Percentiles rank a stretch among this genome's conserved stretches.
Conservation (phyloP, 2,329 filamentous ascomycete species). For the Pseudogymnoascus sp. region DNA sequence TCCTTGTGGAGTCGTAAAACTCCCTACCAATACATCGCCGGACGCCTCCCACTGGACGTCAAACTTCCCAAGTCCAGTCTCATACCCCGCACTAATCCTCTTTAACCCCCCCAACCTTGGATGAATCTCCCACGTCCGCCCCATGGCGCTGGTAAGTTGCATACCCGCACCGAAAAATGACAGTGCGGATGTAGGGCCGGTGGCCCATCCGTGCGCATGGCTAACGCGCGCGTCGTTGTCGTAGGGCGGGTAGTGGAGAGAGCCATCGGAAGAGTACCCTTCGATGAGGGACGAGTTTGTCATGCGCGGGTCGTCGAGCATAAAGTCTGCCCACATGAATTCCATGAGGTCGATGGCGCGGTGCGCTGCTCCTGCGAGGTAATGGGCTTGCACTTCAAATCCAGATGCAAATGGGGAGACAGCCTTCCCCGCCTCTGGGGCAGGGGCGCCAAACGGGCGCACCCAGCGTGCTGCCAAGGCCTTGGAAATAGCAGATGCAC, state of each 20-base stretch:
- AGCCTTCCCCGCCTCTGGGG: slow-evolving; percentile 37
- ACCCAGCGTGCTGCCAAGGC: slow-evolving; percentile 19
- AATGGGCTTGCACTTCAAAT: slow-evolving; percentile 39
- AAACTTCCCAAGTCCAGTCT: slow-evolving; percentile 29
- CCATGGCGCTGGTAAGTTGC: slow-evolving; percentile 22
- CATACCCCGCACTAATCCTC: slow-evolving; percentile 32
- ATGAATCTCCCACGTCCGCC: slow-evolving; percentile 22
- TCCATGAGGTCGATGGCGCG: slow-evolving; percentile 36
- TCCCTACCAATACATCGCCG: background rate
- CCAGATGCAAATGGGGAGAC: slow-evolving; percentile 40
- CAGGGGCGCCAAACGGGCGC: slow-evolving; percentile 32
- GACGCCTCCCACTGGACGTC: slow-evolving; percentile 24
- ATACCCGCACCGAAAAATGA: slow-evolving; percentile 27
- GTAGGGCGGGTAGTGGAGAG: slow-evolving; percentile 30
- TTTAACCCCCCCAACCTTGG: slow-evolving; percentile 28
- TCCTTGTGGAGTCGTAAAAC: slow-evolving; percentile 8
- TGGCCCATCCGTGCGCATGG: slow-evolving; percentile 32
- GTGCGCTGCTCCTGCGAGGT: slow-evolving; percentile 32
- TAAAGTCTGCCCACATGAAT: slow-evolving; percentile 42
- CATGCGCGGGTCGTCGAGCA: slow-evolving; percentile 37
- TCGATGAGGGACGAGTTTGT: slow-evolving; percentile 37
- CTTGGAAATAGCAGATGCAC: slow-evolving; percentile 32
- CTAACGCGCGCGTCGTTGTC: slow-evolving; percentile 25
- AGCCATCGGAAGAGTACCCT: slow-evolving; percentile 33
- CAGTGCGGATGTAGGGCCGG: slow-evolving; percentile 30